phyloP scores from a whole-genome alignment of 805 yeast species.

The Yamadazyma tumulicola region DNA sequence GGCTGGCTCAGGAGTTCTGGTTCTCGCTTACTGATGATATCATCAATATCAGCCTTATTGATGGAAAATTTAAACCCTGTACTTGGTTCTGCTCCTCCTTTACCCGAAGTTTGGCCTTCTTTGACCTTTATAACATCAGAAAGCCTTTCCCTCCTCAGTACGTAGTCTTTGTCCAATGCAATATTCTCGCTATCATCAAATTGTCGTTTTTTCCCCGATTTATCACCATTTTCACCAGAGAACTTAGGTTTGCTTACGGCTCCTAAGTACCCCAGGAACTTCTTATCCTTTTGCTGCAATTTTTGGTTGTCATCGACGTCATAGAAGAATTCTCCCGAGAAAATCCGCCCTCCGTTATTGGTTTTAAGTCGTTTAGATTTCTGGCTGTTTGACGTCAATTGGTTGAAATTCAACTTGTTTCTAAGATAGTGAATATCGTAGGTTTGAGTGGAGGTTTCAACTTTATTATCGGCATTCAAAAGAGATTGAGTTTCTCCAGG shows the following conservation, averaged over 20 bases:
- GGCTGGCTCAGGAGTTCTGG: constrained; percentile 9
- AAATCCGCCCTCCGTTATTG: constrained; percentile 22
- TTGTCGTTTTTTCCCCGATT: constrained; percentile 7
- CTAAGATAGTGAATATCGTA: constrained; percentile 28
- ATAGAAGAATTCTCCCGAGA: constrained; percentile 35
- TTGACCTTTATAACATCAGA: constrained; percentile 31
- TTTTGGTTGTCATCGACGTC: constrained; percentile 20
- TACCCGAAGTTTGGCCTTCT: constrained; percentile 11
- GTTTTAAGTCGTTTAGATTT: constrained; percentile 13
- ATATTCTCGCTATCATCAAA: constrained; percentile 9
- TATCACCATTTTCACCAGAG: constrained; percentile 6
- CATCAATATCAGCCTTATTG: constrained; percentile 24
- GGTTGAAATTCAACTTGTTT: constrained; percentile 24
- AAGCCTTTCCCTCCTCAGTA: constrained; percentile 20
- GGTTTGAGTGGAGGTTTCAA: constrained; percentile 42
- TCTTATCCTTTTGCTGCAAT: constrained; percentile 6
- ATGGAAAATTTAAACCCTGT: constrained; percentile 36
- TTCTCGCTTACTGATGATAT: constrained; percentile 19
- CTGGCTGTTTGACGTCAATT: constrained; percentile 14
- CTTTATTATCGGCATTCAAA: constrained; percentile 18
- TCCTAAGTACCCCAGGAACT: constrained; percentile 35
- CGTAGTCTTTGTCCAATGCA: constrained; percentile 25
- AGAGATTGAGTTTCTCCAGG: constrained; percentile 32
- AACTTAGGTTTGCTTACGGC: constrained; percentile 30
- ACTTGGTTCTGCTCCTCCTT: constrained; percentile 24